phyloP scores from a whole-genome alignment of 306 rosid genomes.

The Cucumis cinereus region DNA sequence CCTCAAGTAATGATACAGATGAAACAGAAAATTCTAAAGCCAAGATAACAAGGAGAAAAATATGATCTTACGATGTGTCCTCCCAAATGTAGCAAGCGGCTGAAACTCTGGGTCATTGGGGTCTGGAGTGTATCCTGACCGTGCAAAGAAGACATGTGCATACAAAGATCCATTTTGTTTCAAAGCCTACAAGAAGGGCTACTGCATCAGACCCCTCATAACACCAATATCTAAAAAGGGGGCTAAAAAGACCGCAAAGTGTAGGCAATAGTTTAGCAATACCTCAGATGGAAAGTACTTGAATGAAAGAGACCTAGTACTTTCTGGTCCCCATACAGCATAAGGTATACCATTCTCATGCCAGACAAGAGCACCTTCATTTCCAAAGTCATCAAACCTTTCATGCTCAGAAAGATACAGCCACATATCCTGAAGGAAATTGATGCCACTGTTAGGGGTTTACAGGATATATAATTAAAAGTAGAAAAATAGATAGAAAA shows the following conservation, averaged over 20 bases:
- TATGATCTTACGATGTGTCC: slow-evolving; percentile 48
- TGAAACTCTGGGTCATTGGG: slow-evolving; percentile 83
- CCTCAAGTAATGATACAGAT: slow-evolving; percentile 3
- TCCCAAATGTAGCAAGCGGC: slow-evolving; percentile 64
- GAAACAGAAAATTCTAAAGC: neutral
- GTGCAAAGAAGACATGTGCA: slow-evolving; percentile 84
- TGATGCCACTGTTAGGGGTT: neutral
- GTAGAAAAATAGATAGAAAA: neutral
- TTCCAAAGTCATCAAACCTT: slow-evolving; percentile 63
- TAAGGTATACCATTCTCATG: slow-evolving; percentile 81
- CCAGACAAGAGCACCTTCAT: slow-evolving; percentile 73
- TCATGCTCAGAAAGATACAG: slow-evolving; percentile 64
- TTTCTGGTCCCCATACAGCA: slow-evolving; percentile 62
- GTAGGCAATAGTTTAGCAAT: neutral
- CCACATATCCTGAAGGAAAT: slow-evolving; percentile 82
- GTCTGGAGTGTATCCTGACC: slow-evolving; percentile 75
- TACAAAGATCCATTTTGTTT: slow-evolving; percentile 72
- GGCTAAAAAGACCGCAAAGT: neutral
- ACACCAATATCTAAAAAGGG: neutral
- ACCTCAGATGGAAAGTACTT: slow-evolving; percentile 75
- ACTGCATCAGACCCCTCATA: neutral
- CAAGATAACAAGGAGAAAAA: neutral
- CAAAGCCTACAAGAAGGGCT: slow-evolving; percentile 37
- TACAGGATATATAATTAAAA: neutral
- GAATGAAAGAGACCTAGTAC: slow-evolving; percentile 47